Conservation (phyloP, 2,329 filamentous ascomycete genomes). For the Niveomyces coronatus region DNA sequence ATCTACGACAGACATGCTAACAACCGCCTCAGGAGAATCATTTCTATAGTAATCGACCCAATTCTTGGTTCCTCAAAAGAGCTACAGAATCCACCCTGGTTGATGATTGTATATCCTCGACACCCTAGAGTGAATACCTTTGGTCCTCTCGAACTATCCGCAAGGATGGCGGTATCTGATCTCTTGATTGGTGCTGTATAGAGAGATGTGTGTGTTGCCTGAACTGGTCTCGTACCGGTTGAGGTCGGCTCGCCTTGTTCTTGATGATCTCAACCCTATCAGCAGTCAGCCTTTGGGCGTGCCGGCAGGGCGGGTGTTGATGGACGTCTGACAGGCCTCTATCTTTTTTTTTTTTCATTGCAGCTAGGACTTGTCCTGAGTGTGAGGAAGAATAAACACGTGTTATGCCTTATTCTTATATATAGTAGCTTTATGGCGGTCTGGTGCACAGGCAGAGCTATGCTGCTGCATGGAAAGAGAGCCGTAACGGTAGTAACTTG, state of each 20-base stretch:
- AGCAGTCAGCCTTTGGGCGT: constrained; percentile 67
- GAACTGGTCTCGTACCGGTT: constrained; percentile 4
- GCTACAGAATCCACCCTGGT: constrained; percentile 92
- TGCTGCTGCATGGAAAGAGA: too few species aligned
- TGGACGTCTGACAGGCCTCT: constrained; percentile 76
- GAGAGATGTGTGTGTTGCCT: constrained; percentile 49
- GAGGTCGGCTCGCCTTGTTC: constrained; percentile 12
- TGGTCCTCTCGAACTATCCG: constrained; percentile 49
- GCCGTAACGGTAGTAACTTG: too few species aligned
- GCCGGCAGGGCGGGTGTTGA: constrained; percentile 69
- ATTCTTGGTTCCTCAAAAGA: constrained; percentile 84
- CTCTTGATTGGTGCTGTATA: constrained; percentile 47
- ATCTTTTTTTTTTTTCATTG: constrained; percentile 47
- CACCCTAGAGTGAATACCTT: constrained; percentile 75
- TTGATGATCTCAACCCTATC: constrained; percentile 86
- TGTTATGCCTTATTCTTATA: neutral
- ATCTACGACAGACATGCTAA: constrained; percentile 13
- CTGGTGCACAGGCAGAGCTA: too few species aligned
- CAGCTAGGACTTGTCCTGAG: constrained; percentile 35
- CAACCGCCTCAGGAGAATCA: constrained; percentile 58
- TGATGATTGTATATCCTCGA: constrained; percentile 84
- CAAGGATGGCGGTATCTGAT: constrained; percentile 45
- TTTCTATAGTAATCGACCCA: constrained; percentile 95
- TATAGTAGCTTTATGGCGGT: neutral
- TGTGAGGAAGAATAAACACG: constrained; percentile 38